These are phyloP conservation scores for Mycena galericulata DNA, from an alignment of 768 basidiomycete genomes.

Conservation along the genomic window DNA sequence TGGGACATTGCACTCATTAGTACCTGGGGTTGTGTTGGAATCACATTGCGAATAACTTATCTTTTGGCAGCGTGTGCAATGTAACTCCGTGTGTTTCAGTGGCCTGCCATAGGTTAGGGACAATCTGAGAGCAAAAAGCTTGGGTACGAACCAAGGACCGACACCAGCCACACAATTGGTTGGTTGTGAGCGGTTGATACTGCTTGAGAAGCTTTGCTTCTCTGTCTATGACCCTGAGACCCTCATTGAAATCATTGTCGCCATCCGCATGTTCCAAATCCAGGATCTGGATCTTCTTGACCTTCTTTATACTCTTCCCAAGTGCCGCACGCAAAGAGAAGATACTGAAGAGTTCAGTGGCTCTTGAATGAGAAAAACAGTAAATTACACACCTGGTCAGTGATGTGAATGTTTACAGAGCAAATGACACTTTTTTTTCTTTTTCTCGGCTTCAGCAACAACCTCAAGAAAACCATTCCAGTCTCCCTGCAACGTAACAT, in stretches of 20 bases:
- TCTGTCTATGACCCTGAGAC: too few relatives aligned
- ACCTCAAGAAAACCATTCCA: background rate
- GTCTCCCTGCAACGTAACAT: background rate
- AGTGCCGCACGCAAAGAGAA: background rate
- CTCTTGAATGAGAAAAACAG: background rate
- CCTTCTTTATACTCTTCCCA: background rate
- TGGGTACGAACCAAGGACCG: too few relatives aligned
- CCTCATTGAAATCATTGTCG: slow-evolving; percentile 9
- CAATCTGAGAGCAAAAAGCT: too few relatives aligned
- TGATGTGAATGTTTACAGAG: background rate
- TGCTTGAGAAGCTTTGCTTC: too few relatives aligned
- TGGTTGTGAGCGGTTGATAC: too few relatives aligned
- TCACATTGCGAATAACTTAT: too few relatives aligned
- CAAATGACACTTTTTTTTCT: slow-evolving; percentile 1
- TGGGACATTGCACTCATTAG: too few relatives aligned
- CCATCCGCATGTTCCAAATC: slow-evolving; percentile 12
- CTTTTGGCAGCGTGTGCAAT: too few relatives aligned
- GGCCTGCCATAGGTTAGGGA: too few relatives aligned
- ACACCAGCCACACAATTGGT: too few relatives aligned
- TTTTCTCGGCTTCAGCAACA: background rate
- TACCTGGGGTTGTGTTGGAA: too few relatives aligned
- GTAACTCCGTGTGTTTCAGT: too few relatives aligned
- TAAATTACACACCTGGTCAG: slow-evolving; percentile 1
- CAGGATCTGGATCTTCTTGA: background rate
- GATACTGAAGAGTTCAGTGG: background rate